Evolutionary conservation across 140 eudicot genomes (phyloP), one percentile per base, ranked within the genome.

Genomic region (Cichorium intybus): DNA sequence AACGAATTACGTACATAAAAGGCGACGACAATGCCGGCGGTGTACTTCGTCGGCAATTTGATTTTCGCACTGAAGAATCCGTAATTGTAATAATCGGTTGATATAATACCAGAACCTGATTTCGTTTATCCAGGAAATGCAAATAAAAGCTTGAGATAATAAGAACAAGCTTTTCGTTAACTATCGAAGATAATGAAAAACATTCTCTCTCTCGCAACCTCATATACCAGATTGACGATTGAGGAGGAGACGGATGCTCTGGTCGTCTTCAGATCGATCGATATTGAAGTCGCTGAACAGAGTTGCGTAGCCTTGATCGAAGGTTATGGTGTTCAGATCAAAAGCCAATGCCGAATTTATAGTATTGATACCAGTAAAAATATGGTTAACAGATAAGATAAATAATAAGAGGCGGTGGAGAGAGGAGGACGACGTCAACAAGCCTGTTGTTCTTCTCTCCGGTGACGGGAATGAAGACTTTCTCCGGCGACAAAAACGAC

Each of bases 281-380:
- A 93, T 89, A 56, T 93, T 93, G 77, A 93, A 93, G 66, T 93
- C 88, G 65, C 97, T 85, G 65, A 93, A 93, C 52, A 93, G 88
- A 73, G 99, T 84, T 24, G 88, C 66, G 71, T 93, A 93, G 43
- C 90, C 87, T 68, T 83, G 77, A 31, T 65, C 74, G 52, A 77
- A 93, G n/a, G 85, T 76, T 73, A 86, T 77, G 60, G 90, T 71
- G 60, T 95, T 68, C 17, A 83, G 79, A 59, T 88, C 89, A 62
- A 88, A 88, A 21, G 85, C 84, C 35, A 58, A 34, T 15, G 64
- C 78, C 9, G 60, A n/a, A 14, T 27, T 31, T 35, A 59, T 21
- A 74, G 41, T 39, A 74, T 46, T 73, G 26, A 1, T 24, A 27
- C 24, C 23, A 7, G n/a, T 10, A 39, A 37, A 54, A 14, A 66